These are phyloP conservation scores for Coemansia sp. DNA, from an alignment of 192 early-diverging fungal species.

Conservation along the genomic window DNA sequence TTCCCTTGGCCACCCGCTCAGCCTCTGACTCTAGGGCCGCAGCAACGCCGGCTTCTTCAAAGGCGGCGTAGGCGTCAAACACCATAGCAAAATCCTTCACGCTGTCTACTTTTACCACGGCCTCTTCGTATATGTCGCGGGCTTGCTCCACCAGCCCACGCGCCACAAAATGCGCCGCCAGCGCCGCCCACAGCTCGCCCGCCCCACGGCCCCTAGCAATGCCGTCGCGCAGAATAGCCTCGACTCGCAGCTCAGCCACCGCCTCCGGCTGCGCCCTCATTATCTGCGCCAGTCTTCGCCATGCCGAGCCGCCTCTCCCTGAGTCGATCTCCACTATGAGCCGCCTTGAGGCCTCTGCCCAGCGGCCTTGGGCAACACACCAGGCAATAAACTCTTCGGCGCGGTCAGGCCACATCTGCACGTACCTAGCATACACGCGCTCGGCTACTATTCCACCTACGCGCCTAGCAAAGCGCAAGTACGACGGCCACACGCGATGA, in stretches of 20 bases:
- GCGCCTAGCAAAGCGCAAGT: slow-evolving; percentile 77
- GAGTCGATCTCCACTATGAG: slow-evolving; percentile 76
- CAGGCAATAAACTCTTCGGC: slow-evolving; percentile 78
- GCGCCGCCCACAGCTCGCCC: slow-evolving; percentile 85
- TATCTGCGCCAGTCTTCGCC: slow-evolving; percentile 85
- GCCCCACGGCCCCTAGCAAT: slow-evolving; percentile 89
- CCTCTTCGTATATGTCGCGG: slow-evolving; percentile 95
- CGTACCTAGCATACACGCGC: slow-evolving; percentile 78
- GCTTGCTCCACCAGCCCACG: slow-evolving; percentile 82
- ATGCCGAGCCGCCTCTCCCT: slow-evolving; percentile 60
- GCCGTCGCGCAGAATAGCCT: slow-evolving; percentile 83
- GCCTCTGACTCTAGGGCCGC: slow-evolving; percentile 74
- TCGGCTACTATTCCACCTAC: slow-evolving; percentile 84
- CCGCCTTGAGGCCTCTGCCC: slow-evolving; percentile 77
- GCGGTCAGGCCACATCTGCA: slow-evolving; percentile 83
- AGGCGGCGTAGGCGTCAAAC: slow-evolving; percentile 96
- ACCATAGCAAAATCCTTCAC: slow-evolving; percentile 93
- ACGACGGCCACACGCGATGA: slow-evolving; percentile 83
- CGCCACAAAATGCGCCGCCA: slow-evolving; percentile 84
- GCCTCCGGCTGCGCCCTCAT: slow-evolving; percentile 69
- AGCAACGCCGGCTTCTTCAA: slow-evolving; percentile 82
- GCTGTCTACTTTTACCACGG: slow-evolving; percentile 73
- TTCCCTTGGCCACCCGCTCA: slow-evolving; percentile 45
- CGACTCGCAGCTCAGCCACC: slow-evolving; percentile 59
- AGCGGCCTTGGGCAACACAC: slow-evolving; percentile 66